Percentiles rank a stretch among this genome's conserved stretches.
Conservation (phyloP, 768 basidiomycete species). For the Trametes villosa region DNA sequence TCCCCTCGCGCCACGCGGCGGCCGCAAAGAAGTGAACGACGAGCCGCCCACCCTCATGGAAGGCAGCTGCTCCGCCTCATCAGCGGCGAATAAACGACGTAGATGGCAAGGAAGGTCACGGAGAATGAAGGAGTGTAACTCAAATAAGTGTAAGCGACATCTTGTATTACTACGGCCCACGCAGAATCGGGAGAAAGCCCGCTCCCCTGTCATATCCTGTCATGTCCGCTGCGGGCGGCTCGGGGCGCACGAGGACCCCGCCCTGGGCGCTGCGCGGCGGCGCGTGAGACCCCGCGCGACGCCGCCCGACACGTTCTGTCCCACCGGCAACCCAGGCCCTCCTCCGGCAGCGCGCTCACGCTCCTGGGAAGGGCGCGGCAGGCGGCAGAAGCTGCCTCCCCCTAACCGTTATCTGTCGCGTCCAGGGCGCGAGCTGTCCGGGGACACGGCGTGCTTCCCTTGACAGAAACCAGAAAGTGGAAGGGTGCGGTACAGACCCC, state of each 20-base stretch:
- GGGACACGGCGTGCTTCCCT: not conserved
- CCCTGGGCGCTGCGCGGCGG: no score
- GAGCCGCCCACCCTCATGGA: not conserved
- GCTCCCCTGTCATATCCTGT: no score
- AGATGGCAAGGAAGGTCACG: not conserved
- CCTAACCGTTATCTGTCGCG: not conserved
- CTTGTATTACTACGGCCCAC: not conserved
- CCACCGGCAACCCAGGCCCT: constrained; percentile 1
- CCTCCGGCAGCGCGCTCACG: not conserved
- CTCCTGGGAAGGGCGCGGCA: not conserved
- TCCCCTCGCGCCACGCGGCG: constrained; percentile 41
- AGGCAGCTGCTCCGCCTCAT: not conserved
- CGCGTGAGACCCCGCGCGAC: not conserved
- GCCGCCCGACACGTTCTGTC: not conserved
- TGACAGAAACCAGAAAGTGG: no score
- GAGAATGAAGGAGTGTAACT: not conserved
- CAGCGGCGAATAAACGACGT: not conserved
- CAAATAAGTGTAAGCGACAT: not conserved
- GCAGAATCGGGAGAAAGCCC: no score
- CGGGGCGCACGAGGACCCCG: no score
- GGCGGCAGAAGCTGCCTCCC: not conserved
- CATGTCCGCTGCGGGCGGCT: no score
- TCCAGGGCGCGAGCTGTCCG: not conserved
- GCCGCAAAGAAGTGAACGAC: constrained; percentile 1
- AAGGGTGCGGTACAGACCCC: not conserved